phyloP scores from a whole-genome alignment of 257 asterid species.

The Thymus quinquecostatus region DNA sequence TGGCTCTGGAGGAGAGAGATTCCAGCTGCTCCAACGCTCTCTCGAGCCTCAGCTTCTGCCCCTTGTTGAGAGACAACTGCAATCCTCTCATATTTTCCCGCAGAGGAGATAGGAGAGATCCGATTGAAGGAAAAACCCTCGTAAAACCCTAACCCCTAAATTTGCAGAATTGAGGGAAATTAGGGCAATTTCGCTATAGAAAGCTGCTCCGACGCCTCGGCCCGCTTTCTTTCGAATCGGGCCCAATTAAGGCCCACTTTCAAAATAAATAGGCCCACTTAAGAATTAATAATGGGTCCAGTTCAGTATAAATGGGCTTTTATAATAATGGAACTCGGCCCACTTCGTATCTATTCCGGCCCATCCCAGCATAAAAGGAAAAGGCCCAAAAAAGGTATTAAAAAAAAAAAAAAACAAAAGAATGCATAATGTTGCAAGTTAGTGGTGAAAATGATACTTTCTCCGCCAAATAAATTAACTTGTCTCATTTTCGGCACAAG shows the following conservation, averaged over 20 bases:
- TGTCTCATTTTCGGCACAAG: too few species aligned
- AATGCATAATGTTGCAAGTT: too few species aligned
- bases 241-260: not conserved
- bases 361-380: too few species aligned
- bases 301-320: too few species aligned
- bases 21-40: slow-evolving; percentile 66
- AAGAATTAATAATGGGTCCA: too few species aligned
- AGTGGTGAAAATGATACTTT: too few species aligned
- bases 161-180: not conserved
- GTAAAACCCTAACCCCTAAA: slow-evolving; percentile 34
- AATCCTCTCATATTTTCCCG: slow-evolving; percentile 61
- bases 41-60: slow-evolving; percentile 71
- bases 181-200: not conserved
- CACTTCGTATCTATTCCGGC: too few species aligned
- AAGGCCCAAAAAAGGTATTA: too few species aligned
- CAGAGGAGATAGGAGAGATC: not conserved
- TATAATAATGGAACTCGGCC: too few species aligned
- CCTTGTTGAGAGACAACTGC: slow-evolving; percentile 62
- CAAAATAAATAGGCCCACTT: too few species aligned
- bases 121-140: slow-evolving; percentile 37
- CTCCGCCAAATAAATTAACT: too few species aligned
- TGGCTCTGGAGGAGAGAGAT: slow-evolving; percentile 62
- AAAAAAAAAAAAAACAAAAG: too few species aligned
- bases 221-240: not conserved
- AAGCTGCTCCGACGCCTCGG: not conserved